phyloP scores from a whole-genome alignment of 495 filamentous ascomycete species.

The Penicillium bovifimosum region DNA sequence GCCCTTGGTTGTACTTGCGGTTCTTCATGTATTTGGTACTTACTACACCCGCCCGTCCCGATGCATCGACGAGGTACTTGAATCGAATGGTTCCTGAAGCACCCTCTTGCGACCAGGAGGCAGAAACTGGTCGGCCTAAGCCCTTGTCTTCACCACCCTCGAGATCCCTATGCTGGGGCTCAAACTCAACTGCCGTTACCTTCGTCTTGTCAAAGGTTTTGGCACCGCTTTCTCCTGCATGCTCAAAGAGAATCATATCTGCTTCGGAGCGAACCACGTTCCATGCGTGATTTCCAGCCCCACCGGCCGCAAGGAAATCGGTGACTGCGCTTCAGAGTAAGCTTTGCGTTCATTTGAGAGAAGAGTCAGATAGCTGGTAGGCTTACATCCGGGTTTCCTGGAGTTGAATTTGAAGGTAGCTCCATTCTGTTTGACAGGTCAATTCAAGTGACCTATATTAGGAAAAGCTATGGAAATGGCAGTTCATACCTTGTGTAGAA shows the following conservation, averaged over 20 bases:
- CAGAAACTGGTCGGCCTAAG: neutral
- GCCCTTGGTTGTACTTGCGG: neutral
- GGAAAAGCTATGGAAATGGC: too few species aligned
- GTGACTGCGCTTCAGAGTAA: too few species aligned
- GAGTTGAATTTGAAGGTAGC: neutral
- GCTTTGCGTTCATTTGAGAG: too few species aligned
- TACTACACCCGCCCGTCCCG: neutral
- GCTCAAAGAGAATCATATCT: neutral
- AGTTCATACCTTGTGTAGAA: constrained; percentile 40
- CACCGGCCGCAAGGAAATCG: neutral
- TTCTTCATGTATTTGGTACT: neutral
- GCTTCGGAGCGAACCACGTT: neutral
- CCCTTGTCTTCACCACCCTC: neutral
- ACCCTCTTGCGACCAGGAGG: neutral
- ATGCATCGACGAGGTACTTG: neutral
- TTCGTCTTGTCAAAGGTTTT: neutral
- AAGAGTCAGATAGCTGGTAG: too few species aligned
- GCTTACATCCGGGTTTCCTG: too few species aligned
- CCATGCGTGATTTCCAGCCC: neutral
- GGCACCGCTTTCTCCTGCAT: neutral
- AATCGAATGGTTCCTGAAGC: neutral
- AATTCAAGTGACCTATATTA: too few species aligned
- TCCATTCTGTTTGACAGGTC: too few species aligned
- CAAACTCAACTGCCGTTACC: neutral
- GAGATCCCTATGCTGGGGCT: neutral